These are phyloP conservation scores for Fusarium phyllophilum DNA, from an alignment of 2,329 filamentous ascomycete species.

Conservation along the genomic window DNA sequence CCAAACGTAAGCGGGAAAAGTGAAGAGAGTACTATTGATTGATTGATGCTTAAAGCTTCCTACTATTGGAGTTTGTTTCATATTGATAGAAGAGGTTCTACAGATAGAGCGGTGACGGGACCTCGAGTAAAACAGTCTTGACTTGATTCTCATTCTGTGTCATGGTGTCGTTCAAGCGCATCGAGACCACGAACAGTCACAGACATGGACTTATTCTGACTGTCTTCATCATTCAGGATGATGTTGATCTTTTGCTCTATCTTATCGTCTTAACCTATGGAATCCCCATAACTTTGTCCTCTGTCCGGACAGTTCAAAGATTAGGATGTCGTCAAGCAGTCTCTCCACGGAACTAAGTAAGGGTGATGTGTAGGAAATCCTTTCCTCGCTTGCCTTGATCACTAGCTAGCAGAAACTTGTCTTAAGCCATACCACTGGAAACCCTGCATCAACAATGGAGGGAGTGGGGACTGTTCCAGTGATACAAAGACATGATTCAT, in stretches of 20 bases:
- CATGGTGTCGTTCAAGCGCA: background rate
- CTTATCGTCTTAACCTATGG: fast-evolving
- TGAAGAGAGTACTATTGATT: fast-evolving
- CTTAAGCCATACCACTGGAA: background rate
- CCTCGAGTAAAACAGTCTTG: background rate
- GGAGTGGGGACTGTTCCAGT: background rate
- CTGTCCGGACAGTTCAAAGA: background rate
- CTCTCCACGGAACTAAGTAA: too few species aligned
- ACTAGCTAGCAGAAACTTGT: background rate
- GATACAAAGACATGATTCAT: background rate
- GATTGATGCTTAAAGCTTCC: too few species aligned
- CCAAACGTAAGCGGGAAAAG: fast-evolving
- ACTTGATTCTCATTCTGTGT: background rate
- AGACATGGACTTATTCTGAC: fast-evolving
- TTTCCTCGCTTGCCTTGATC: background rate
- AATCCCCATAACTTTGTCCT: background rate
- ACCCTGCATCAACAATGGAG: background rate
- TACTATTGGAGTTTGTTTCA: background rate
- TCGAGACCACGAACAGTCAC: fast-evolving
- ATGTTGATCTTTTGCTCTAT: background rate
- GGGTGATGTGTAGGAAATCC: fast-evolving
- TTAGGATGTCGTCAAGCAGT: background rate
- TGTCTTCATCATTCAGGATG: fast-evolving
- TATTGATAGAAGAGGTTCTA: background rate
- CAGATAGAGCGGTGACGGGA: background rate